A percentile compares a stretch with the other conserved stretches of the same genome.
phyloP scores from a whole-genome alignment of 106 monocot genomes.

The Apostasia shenzhenica region DNA sequence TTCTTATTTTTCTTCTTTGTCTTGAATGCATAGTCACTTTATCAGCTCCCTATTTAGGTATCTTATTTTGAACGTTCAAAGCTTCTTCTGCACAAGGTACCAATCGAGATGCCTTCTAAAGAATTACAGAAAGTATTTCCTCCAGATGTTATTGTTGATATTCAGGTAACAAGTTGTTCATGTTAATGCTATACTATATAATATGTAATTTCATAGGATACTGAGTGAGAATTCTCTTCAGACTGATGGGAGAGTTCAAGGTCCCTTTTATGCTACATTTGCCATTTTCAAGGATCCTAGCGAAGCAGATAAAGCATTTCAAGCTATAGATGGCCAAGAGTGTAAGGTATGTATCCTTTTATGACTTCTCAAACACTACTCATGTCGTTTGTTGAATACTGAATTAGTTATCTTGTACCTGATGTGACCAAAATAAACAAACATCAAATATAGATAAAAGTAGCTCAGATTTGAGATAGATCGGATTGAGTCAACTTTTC shows the following conservation, averaged over 20 bases:
- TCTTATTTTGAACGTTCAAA: constrained; percentile 27
- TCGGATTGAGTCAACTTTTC: no score
- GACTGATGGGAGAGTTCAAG: constrained; percentile 27
- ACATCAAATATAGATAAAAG: no score
- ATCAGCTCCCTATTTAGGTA: constrained; percentile 23
- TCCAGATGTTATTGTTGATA: constrained; percentile 20
- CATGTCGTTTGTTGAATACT: not conserved
- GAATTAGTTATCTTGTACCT: not conserved
- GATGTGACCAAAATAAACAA: not conserved
- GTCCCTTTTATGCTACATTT: constrained; percentile 37
- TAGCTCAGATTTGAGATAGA: no score
- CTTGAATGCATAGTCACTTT: not conserved
- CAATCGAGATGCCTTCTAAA: constrained; percentile 30
- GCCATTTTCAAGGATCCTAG: constrained; percentile 29
- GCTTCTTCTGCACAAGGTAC: constrained; percentile 57
- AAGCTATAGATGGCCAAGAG: constrained; percentile 33
- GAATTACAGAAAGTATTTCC: constrained; percentile 42
- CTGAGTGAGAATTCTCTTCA: constrained; percentile 9
- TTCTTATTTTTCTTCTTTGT: not conserved
- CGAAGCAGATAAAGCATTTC: constrained; percentile 33
- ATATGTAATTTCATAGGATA: not conserved
- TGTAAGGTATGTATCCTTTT: constrained; percentile 17
- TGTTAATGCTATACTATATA: not conserved
- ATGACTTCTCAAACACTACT: not conserved
- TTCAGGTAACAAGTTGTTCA: constrained; percentile 26